Evolutionary conservation across 805 yeast genomes (phyloP).

Genomic region (Hagleromyces aurorensis): DNA sequence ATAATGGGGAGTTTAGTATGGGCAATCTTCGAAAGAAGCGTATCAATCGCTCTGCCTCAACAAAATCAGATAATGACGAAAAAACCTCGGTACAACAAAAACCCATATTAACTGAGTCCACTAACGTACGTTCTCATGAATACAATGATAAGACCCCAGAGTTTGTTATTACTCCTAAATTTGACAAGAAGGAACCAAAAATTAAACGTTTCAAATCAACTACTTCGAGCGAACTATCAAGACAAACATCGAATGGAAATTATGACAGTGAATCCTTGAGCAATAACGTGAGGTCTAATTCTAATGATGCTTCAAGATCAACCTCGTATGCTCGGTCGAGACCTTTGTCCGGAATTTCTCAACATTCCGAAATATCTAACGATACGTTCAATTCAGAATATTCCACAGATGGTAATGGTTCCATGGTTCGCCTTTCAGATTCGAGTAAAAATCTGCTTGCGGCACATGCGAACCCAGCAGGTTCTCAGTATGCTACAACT

Average conservation of each 20-base stretch:
- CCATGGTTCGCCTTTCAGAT: conserved; percentile 10
- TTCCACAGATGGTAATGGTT: conserved; percentile 33
- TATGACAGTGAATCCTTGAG: conserved; percentile 21
- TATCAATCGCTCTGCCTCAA: conserved; percentile 9
- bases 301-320: conserved; percentile 12
- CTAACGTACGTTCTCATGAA: too few relatives aligned
- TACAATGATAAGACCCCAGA: too few relatives aligned
- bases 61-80: conserved; percentile 2
- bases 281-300: conserved; percentile 6
- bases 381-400: conserved; percentile 44
- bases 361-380: conserved; percentile 41
- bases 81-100: too few relatives aligned
- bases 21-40: too few relatives aligned
- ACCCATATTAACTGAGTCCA: too few relatives aligned
- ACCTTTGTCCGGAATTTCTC: conserved; percentile 46
- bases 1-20: conserved; percentile 2
- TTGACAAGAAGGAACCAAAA: conserved; percentile 9
- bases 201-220: conserved; percentile 23
- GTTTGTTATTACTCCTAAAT: not conserved
- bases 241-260: conserved; percentile 25
- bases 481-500: conserved; percentile 15
- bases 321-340: conserved; percentile 26
- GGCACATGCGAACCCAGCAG: conserved; percentile 7
- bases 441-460: conserved; percentile 6
- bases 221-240: conserved; percentile 23